Evolutionary conservation across 495 filamentous ascomycete species (phyloP), one percentile per base, ranked within the genome.

Genomic region (Aspergillus bertholletiae): DNA sequence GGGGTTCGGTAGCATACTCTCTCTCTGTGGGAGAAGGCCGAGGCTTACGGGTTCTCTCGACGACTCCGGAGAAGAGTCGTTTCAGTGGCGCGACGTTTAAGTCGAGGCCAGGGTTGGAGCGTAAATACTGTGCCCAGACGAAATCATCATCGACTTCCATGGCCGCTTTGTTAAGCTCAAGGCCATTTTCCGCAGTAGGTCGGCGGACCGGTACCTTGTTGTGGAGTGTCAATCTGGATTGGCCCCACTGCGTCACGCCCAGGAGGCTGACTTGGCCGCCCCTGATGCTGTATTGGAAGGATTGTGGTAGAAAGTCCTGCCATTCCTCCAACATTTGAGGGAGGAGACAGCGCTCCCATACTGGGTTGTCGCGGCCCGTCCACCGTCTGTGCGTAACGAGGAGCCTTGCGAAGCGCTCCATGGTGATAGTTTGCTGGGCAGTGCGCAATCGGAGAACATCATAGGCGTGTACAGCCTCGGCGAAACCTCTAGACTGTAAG

Each of bases 281-380:
- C 0, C 46, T 15, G 2, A 65, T 75, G 26, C 40, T 23, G 48
- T 77, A 79, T 4, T 22, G 7, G 54, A 74, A 59, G 0, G 49
- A 49, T 18, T 65, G 61, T 0, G 73, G 78, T 13, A 84, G 53
- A 41, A 82, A 79, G 43, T 71, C 69, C 8, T 53, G 56, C 70
- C 82, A 85, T 59, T 81, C 76, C 55, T 74, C 68, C 1, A 80
- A 55, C 34, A 76, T 60, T 24, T 66, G 63, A 0, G 80, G 81
- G 8, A 81, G 54, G 13, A 70, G 28, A 4, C 59, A 53, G n/a
- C 54, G 60, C 20, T 64, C 53, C 73, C 73, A 77, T 15, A 12
- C 45, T 1, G 55, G 18, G 23, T 59, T 55, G 8, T 56, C 34
- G 15, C 39, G 59, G 35, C 59, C 60, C 7, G 43, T 52, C 71